Evolutionary conservation across 73 alveolate species (phyloP), one percentile per base, ranked within the genome.

Genomic region (Blepharisma stoltei): DNA sequence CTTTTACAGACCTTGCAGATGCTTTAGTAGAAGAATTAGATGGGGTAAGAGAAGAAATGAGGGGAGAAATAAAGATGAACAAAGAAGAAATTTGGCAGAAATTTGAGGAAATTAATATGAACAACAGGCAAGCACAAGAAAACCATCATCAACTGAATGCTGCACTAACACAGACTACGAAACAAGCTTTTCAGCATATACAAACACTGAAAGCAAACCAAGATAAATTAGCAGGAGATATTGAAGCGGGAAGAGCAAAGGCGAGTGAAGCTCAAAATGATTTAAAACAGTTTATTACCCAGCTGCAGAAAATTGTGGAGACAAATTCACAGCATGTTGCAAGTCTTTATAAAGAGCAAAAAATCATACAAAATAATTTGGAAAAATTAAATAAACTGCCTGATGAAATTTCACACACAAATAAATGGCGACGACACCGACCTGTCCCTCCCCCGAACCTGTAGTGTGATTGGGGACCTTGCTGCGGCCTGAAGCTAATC

Each of bases 171-270:
- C 73, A 18, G 11, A 60, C 46, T 1, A 25, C 23, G 45, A 60
- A 60, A 60, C 73, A 60, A 60, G 73, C 73, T 60, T 60, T 60
- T 60, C 73, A 60, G 23, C 73, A 60, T 25, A 60, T 60, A 11
- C 73, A 60, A 25, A 18, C 73, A 25, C 2, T 60, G 5, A 60
- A 60, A 5, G 23, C 38, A 20, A 8, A 14, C 14, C 73, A 60
- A 25, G 73, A 60, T 18, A 25, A 20, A 8, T 20, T 60, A 60
- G 18, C 37, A 60, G 45, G 46, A 60, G 73, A 60, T 25, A 14
- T 60, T n/a, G 18, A 25, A 0, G 14, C 73, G 18, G n/a, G 0
- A 9, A 60, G 46, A 9, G 18, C 37, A 60, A 14, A 18, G 14
- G 2, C 45, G 47, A 25, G 18, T 14, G 46, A 20, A 14, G n/a